Evolutionary conservation across 2,329 filamentous ascomycete genomes (phyloP), one percentile per base, ranked within the genome.

Genomic region (Blastomyces percursus): DNA sequence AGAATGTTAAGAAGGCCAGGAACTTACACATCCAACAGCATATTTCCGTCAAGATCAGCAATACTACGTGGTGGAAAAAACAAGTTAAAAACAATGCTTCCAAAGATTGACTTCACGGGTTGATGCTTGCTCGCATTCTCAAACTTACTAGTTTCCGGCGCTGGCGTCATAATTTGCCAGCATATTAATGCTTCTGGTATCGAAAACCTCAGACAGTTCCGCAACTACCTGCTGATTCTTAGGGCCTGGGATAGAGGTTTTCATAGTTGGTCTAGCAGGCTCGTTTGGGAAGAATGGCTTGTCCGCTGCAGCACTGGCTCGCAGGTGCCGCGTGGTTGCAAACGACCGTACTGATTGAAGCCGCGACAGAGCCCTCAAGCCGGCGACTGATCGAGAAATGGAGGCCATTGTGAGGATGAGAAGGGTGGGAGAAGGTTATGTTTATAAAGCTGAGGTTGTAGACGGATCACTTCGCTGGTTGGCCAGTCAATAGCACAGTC

Each of bases 161-260:
- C 86, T 89, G 76, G 86, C 84, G 67, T 82, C 80, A 76, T 90
- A 93, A 76, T 92, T 87, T 64, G 83, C 82, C 70, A 92, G 80
- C 85, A 91, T 89, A 80, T 94, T 95, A 78, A 93, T 78, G 76
- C 87, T 91, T 65, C 91, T 83, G 5, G 89, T 93, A 75, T 96
- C 91, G 71, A 94, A 95, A 64, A 95, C 88, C 71, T 86, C 80
- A 76, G 88, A 80, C 66, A 96, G 82, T 73, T 90, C 84, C 65
- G 85, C 79, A 66, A 89, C 85, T 59, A 84, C 82, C 69, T 85
- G 82, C 78, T 86, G 82, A 75, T 86, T 86, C 78, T 86, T 83
- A 46, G 90, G 90, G 0, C 91, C 91, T 0, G 91, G 91, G 63
- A 96, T 88, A 48, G 77, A 71, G 2, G 83, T 86, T 65, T 77